Percentiles rank a stretch among this genome's conserved stretches.
Evolutionary conservation across 75 land plant genomes (phyloP).

Genomic region (Pinus tabuliformis): DNA sequence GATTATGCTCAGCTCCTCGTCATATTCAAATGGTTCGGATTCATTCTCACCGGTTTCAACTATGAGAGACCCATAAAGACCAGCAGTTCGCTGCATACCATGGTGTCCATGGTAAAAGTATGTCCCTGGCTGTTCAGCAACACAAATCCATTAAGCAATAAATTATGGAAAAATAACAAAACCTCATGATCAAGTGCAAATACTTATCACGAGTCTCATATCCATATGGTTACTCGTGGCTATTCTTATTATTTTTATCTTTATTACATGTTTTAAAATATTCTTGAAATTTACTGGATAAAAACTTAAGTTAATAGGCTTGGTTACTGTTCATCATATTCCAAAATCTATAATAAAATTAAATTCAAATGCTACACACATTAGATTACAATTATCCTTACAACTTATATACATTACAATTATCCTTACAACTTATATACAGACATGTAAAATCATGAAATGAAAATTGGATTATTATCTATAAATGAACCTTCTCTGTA

Average conservation of each 20-base stretch:
- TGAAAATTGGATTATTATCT: neutral
- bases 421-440: neutral
- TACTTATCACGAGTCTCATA: neutral
- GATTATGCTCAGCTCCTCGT: constrained; percentile 41
- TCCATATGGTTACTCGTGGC: neutral
- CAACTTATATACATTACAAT: no score
- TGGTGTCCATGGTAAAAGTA: constrained; percentile 85
- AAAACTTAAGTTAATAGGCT: no score
- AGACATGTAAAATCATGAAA: neutral
- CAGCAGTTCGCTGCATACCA: constrained; percentile 82
- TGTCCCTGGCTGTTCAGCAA: constrained; percentile 51
- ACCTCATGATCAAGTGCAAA: neutral
- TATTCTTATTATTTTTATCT: no score
- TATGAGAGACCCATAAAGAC: constrained; percentile 71
- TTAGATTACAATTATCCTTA: no score
- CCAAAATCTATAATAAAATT: no score
- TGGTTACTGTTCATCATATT: no score
- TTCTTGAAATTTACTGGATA: no score
- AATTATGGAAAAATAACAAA: no score
- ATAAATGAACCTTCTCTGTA: constrained; percentile 38
- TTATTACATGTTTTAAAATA: no score
- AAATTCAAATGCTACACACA: no score
- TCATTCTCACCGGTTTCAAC: constrained; percentile 55
- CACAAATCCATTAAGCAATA: no score
- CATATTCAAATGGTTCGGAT: constrained; percentile 33